Base-by-base conservation (phyloP, 495 filamentous ascomycete species). In the Talaromyces trachyspermus region DNA sequence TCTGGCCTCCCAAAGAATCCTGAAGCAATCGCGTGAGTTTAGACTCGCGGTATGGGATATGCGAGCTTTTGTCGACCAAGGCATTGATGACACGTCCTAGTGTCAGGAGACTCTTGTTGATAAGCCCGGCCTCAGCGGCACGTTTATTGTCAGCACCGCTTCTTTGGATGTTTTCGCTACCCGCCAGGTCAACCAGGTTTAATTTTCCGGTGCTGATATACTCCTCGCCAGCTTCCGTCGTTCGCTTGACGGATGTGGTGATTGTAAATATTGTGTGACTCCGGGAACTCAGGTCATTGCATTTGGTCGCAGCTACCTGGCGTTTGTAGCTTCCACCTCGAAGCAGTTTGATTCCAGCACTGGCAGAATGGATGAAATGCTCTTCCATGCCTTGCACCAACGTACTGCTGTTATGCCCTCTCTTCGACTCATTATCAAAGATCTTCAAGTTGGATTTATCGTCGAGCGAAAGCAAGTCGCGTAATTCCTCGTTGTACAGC, bases 311-410 rank as follows among this genome's bases (percentile, higher is more conserved):
- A 1, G 92, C 94, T 29, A 97, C 94, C 61, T 97, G 92, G 14
- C 92, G 85, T 60, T 87, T 94, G 60, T 94, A 75, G 59, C 89
- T 95, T 30, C 92, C 92, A 37, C 84, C 72, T 48, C 90, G 88
- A n/a, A 98, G 76, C 35, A 95, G 71, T 57, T 85, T 83, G 60
- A 97, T 86, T 38, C 92, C 92, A 17, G 89, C 81, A 10, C 78
- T 68, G 1, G 94, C 91, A 43, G 71, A 86, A 58, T 86, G 85
- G 56, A 98, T 94, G 56, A 90, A 88, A 0, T 81, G 81, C 62
- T 98, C 92, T 61, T 97, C 94, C 90, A 98, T 95, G 5, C 92
- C 92, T 59, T 97, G 92, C 2, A 98, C 91, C 26, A 95, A 55
- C 0, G 89, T 95, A 11, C 83, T 77, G 24, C 54, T 51, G 20